Evolutionary conservation across 2,329 filamentous ascomycete genomes (phyloP).

Genomic region (Graphilbum ipis-grandicollis): DNA sequence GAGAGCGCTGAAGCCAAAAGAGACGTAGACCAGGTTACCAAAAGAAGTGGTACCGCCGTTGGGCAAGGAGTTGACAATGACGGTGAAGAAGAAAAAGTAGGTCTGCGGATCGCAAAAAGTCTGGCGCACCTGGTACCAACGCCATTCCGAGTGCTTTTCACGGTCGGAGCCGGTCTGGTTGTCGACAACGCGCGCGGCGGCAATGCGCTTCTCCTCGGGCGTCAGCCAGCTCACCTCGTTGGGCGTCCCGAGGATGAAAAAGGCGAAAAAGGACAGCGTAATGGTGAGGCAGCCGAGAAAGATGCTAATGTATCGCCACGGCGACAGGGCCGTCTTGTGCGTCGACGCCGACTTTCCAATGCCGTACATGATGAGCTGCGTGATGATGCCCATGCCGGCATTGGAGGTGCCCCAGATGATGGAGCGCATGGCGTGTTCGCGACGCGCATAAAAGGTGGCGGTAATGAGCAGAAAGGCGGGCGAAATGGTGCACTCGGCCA

Average conservation of each 20-base stretch:
- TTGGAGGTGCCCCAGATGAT: constrained; percentile 15
- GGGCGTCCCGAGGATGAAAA: constrained; percentile 19
- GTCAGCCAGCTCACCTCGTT: constrained; percentile 16
- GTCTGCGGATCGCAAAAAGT: constrained; percentile 12
- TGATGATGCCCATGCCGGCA: constrained; percentile 10
- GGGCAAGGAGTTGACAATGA: constrained; percentile 13
- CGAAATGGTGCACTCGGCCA: constrained; percentile 21
- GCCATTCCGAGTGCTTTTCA: constrained; percentile 20
- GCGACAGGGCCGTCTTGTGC: constrained; percentile 8
- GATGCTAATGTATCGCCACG: constrained; percentile 11
- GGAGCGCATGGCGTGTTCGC: constrained; percentile 18
- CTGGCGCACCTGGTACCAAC: constrained; percentile 14
- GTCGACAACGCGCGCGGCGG: constrained; percentile 18
- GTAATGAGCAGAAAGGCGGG: constrained; percentile 19
- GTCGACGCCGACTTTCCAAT: constrained; percentile 9
- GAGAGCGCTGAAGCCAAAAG: constrained; percentile 16
- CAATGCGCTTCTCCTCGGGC: constrained; percentile 18
- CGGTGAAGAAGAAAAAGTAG: constrained; percentile 18
- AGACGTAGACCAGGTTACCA: constrained; percentile 20
- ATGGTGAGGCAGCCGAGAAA: constrained; percentile 11
- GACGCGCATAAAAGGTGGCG: constrained; percentile 18
- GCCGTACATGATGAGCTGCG: constrained; percentile 9
- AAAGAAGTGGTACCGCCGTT: constrained; percentile 13
- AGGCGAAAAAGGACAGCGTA: constrained; percentile 4
- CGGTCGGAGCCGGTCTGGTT: constrained; percentile 22